Evolutionary conservation across 352 stramenopile species (phyloP), one percentile per base, ranked within the genome.

Genomic region (Globisporangium paroecandrum): DNA sequence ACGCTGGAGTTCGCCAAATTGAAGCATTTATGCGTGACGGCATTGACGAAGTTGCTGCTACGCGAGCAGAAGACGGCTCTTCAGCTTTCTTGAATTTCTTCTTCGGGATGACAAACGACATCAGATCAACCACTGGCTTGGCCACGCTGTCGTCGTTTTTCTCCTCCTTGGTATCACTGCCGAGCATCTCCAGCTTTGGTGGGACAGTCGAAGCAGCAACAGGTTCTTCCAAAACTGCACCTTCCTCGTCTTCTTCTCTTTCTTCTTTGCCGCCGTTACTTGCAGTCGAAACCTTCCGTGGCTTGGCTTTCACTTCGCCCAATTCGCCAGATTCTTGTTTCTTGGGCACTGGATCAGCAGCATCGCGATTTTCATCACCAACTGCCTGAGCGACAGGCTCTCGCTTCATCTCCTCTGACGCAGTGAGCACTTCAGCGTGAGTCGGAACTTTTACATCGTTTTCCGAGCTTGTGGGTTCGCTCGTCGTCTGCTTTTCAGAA

Each of bases 51-150:
- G 22, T 15, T 15, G 4, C 55, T 34, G 32, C 6, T 8, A 32
- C 51, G 38, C 12, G 43, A 9, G 24, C 18, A 65, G 51, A 25
- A n/a, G n/a, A 15, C 15, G 4, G 7, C 0, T n/a, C 43, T 4
- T 65, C 41, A 4, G 68, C 51, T 36, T 66, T 60, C 36, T 27
- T 66, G 53, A 71, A 55, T 57, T 70, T 74, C 58, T 81, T 83
- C 58, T 83, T 83, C 10, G 76, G 76, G 15, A 83, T 83, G 15
- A 83, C 65, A 66, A 83, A 83, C 1, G 76, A 78, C 36, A 77
- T 41, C 22, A 74, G 57, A 64, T 83, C 71, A 1, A 59, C 25
- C 3, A 24, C 24, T 58, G 36, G 12, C 12, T 62, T 62, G 10
- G 18, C 22, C 56, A n/a, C 32, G 10, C 32, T 24, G 6, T 6